Conservation (phyloP, 2,329 filamentous ascomycete genomes). For the Alternaria sp. region DNA sequence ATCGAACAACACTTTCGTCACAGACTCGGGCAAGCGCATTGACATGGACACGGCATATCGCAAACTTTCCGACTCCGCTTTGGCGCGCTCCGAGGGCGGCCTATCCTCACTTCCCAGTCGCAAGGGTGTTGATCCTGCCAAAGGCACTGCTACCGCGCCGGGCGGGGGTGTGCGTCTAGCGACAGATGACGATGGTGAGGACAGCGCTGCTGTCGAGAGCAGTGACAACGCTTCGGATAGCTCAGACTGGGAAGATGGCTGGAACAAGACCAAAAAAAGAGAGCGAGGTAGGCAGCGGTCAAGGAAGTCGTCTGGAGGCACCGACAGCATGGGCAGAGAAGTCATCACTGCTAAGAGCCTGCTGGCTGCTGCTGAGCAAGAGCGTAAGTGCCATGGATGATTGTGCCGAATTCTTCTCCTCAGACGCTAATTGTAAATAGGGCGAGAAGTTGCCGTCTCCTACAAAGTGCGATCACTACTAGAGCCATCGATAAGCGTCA, state of each 20-base stretch:
- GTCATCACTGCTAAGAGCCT: conserved; percentile 65
- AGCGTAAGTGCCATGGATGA: conserved; percentile 65
- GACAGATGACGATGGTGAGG: conserved; percentile 59
- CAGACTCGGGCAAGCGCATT: conserved; percentile 68
- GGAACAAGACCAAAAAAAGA: conserved; percentile 44
- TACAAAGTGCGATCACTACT: conserved; percentile 70
- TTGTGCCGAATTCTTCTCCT: not conserved
- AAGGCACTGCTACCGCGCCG: conserved; percentile 55
- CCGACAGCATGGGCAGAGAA: conserved; percentile 48
- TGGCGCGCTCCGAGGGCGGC: conserved; percentile 69
- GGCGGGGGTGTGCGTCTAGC: conserved; percentile 64
- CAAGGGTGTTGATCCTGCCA: conserved; percentile 57
- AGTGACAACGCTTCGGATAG: conserved; percentile 69
- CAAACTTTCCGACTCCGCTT: conserved; percentile 74
- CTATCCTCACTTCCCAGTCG: conserved; percentile 65
- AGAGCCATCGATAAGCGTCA: conserved; percentile 72
- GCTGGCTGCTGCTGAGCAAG: conserved; percentile 78
- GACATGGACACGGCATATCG: conserved; percentile 76
- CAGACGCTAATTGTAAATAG: conserved; percentile 42
- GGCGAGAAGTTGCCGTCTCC: conserved; percentile 59
- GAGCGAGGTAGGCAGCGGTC: conserved; percentile 52
- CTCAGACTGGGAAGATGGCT: conserved; percentile 72
- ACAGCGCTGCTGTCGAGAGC: conserved; percentile 68
- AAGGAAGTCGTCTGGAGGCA: conserved; percentile 45
- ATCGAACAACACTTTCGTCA: conserved; percentile 57